Percentiles rank a stretch among this genome's conserved stretches.
phyloP scores from a whole-genome alignment of 2,329 filamentous ascomycete species.

The Zalaria sp. region DNA sequence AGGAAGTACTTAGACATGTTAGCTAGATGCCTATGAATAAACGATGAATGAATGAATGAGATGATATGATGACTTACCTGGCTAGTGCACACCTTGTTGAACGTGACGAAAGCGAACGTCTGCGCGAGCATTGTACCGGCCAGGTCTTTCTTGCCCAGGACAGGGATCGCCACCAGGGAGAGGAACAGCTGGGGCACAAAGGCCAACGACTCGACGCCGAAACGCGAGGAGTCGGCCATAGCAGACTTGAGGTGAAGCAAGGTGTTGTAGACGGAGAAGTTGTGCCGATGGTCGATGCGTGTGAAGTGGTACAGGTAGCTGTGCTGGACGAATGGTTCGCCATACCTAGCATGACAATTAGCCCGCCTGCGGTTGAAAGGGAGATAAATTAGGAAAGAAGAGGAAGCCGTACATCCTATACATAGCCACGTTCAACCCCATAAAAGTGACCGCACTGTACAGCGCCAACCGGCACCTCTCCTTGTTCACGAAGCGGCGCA shows the following conservation, averaged over 20 bases:
- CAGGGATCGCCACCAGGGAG: conserved; percentile 60
- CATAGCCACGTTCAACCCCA: conserved; percentile 63
- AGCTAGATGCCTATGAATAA: conserved; percentile 3
- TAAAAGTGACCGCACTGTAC: conserved; percentile 59
- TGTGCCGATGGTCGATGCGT: conserved; percentile 90
- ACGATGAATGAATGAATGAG: not conserved
- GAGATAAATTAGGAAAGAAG: not conserved
- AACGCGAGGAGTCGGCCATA: conserved; percentile 25
- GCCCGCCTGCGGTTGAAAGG: not conserved
- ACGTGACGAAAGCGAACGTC: conserved; percentile 92
- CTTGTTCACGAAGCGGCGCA: conserved; percentile 10
- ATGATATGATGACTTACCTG: conserved; percentile 46
- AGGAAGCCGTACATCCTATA: conserved; percentile 44
- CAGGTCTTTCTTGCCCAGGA: conserved; percentile 67
- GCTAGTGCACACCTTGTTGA: conserved; percentile 98
- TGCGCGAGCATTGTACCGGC: conserved; percentile 80
- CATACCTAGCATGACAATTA: conserved; percentile 44
- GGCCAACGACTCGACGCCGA: conserved; percentile 60
- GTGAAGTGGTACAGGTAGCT: conserved; percentile 89
- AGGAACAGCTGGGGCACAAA: conserved; percentile 81
- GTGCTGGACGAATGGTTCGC: conserved; percentile 67
- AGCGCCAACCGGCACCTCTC: conserved; percentile 43
- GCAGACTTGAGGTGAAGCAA: conserved; percentile 78
- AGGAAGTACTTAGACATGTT: conserved; percentile 66
- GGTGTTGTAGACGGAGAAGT: conserved; percentile 94